Base-by-base conservation (phyloP, 2,329 filamentous ascomycete genomes). In the Exophiala dermatitidis region DNA sequence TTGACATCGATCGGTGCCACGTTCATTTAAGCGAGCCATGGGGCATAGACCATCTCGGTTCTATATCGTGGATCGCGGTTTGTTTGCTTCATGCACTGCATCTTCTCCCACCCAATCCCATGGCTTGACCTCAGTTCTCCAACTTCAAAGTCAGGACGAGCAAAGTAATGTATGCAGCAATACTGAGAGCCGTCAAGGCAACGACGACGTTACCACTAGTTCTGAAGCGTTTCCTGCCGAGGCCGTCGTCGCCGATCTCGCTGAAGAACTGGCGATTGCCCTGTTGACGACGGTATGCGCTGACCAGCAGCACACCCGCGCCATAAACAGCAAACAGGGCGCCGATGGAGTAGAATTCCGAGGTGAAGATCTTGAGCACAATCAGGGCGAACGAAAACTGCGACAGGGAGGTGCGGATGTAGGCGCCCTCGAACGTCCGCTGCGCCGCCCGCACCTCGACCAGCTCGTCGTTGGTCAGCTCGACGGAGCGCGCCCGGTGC, bases 271-370 rank as follows among this genome's bases (percentile, higher is more conserved):
- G 91, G 60, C 83, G 81, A 66, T 97, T 95, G 53, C 93, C 90
- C 71, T 96, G 88, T 66, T 90, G 88, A 50, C 93, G 83, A 53
- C 93, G 81, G 71, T 94, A 94, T 50, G 89, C 75, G 63, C 89
- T 86, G 55, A 94, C 88, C 29, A 88, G 76, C 66, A 97, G 75
- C 45, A 98, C 81, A 4, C 88, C 88, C 2, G 85, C 83, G 8
- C 91, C 93, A 66, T 97, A 97, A 46, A 89, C 84, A 41, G 93
- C 90, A 68, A 96, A 96, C 32, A 98, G 77, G 4, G 93, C 93
- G n/a, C 93, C 93, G 59, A 96, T 95, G 62, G 86, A 83, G 72
- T 97, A 97, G 75, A 98, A 97, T 67, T 97, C 93, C 48, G 84
- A 81, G 5, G 90, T 96, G 74, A 98, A 97, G 70, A 98, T 94